Evolutionary conservation across 2,329 filamentous ascomycete species (phyloP), one percentile per base, ranked within the genome.

Genomic region (Xenosphaeropsis pyriputrescens): DNA sequence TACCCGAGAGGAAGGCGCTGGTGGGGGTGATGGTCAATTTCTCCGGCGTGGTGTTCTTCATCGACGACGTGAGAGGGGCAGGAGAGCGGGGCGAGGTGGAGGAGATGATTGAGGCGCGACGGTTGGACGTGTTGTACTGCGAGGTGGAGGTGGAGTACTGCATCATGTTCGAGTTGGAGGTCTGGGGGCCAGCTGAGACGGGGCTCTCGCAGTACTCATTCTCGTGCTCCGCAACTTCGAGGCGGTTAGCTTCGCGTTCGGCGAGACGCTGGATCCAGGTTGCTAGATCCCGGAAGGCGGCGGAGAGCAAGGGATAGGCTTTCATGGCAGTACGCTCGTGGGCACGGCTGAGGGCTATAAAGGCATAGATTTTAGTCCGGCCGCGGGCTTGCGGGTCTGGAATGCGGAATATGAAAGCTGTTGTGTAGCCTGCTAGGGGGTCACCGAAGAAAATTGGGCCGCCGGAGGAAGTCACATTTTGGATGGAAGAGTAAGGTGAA

Each of bases 381-480:
- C 76, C 76, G 11, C 76, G 71, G 12, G 76, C 76, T 44, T 78
- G 75, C 29, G 78, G 63, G 50, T 81, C 76, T 6, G 75, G 71
- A 32, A 81, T 76, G 18, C 76, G 75, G 50, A 81, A 81, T 45
- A 80, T 76, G 54, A 78, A 80, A 12, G 75, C 76, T 0, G 75
- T 81, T 0, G 76, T 81, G 55, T 79, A 80, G 19, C 76, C 76
- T 1, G 75, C 69, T 1, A 69, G 53, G 1, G 72, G 65, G 48
- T 81, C 76, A 19, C 76, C 76, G 42, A 81, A 80, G 53, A 81
- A 79, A 38, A 81, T 77, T 19, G 76, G 74, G 0, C 75, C 75
- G 2, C 75, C 75, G 2, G 72, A 73, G 13, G 73, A 63, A 16
- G 54, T 48, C 38, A 52, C 57, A 18, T 57, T 57, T 3, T 57